Conservation (phyloP, 345 rosid species). For the Atalantia buxifolia region DNA sequence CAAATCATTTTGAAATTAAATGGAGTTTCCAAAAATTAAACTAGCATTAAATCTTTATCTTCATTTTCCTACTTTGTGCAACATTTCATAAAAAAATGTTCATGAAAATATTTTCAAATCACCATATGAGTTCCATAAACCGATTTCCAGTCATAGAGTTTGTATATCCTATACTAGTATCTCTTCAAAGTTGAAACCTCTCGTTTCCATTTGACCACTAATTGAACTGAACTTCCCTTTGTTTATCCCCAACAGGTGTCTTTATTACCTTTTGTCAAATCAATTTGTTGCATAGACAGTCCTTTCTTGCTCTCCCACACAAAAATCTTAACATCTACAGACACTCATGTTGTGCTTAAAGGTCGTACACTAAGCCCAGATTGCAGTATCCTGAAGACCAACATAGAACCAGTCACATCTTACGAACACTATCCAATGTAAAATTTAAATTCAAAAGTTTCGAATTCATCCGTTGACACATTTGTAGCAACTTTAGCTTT, state of each 20-base stretch:
- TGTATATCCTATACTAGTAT: neutral
- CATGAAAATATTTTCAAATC: neutral
- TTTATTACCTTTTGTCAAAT: too few species aligned
- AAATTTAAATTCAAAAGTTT: neutral
- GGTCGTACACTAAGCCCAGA: neutral
- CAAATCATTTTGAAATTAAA: too few species aligned
- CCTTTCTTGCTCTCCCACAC: too few species aligned
- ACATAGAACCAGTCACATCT: neutral
- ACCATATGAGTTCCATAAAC: neutral
- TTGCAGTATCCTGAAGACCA: neutral
- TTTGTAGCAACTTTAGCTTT: neutral
- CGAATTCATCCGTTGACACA: neutral
- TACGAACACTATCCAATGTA: neutral
- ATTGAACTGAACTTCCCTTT: neutral
- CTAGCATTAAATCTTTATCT: neutral
- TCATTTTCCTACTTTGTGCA: neutral
- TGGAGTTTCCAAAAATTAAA: neutral
- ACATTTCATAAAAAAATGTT: neutral
- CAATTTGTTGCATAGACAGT: too few species aligned
- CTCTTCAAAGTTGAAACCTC: neutral
- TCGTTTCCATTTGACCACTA: neutral
- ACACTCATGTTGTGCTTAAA: neutral
- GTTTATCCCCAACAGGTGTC: too few species aligned
- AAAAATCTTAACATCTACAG: neutral
- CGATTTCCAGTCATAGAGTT: neutral